Conservation (phyloP, 2,329 filamentous ascomycete genomes). For the Clonostachys sp. region DNA sequence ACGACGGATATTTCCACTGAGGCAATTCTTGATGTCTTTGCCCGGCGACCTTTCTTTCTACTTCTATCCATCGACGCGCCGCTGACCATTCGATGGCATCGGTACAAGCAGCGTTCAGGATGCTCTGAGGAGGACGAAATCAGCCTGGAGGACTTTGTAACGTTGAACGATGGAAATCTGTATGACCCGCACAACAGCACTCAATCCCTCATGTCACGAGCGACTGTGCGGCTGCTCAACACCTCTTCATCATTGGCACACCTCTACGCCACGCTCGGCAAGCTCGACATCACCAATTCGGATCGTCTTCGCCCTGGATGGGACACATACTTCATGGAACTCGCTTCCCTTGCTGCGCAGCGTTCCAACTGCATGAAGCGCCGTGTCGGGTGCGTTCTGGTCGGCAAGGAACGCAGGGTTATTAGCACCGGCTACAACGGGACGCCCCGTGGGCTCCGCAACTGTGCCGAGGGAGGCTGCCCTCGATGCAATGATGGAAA, state of each 20-base stretch:
- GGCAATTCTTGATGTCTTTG: conserved; percentile 66
- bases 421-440: conserved; percentile 97
- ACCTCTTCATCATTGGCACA: conserved; percentile 67
- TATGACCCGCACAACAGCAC: conserved; percentile 64
- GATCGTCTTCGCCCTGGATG: conserved; percentile 82
- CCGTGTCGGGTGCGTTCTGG: conserved; percentile 89
- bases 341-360: conserved; percentile 87
- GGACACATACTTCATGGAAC: conserved; percentile 97
- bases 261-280: conserved; percentile 67
- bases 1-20: conserved; percentile 79
- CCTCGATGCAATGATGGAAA: conserved; percentile 75
- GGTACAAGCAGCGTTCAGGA: conserved; percentile 46
- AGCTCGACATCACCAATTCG: conserved; percentile 72
- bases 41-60: conserved; percentile 85
- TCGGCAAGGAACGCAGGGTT: conserved; percentile 74
- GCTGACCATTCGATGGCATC: conserved; percentile 75
- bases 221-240: conserved; percentile 84
- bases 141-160: conserved; percentile 51
- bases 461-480: conserved; percentile 93
- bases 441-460: conserved; percentile 82
- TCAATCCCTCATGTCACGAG: conserved; percentile 73
- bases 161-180: conserved; percentile 65
- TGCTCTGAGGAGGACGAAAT: conserved; percentile 6
- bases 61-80: conserved; percentile 90
- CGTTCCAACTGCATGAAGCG: conserved; percentile 98